phyloP scores from a whole-genome alignment of 1,284 basidiomycete species.

The Ganoderma leucocontextum region DNA sequence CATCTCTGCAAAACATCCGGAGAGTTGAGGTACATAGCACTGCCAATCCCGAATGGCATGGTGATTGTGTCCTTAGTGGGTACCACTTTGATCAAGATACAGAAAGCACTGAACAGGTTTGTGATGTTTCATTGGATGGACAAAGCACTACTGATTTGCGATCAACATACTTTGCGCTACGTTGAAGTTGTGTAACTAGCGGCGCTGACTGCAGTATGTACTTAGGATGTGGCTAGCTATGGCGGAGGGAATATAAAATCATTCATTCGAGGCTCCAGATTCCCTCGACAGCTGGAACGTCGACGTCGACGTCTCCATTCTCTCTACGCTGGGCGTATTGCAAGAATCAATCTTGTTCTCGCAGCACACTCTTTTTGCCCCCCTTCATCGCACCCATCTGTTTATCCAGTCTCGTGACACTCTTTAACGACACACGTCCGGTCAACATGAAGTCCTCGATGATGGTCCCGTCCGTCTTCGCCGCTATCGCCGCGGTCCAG shows the following conservation, averaged over 20 bases:
- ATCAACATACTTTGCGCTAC: neutral
- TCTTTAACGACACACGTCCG: slow-evolving; percentile 13
- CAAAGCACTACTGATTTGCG: neutral
- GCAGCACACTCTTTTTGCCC: slow-evolving; percentile 5
- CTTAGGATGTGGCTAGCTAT: too few species aligned
- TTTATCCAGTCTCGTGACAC: slow-evolving; percentile 22
- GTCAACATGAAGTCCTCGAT: slow-evolving; percentile 40
- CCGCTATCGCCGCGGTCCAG: slow-evolving; percentile 46
- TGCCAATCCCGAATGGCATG: neutral
- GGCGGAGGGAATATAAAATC: slow-evolving; percentile 20
- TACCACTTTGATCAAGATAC: neutral
- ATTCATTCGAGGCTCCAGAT: neutral
- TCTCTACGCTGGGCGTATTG: slow-evolving; percentile 37
- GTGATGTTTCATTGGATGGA: neutral
- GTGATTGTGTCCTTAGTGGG: neutral
- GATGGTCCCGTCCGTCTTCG: slow-evolving; percentile 43
- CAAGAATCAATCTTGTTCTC: slow-evolving; percentile 26
- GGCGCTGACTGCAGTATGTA: too few species aligned
- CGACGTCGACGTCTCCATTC: too few species aligned
- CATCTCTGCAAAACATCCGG: neutral
- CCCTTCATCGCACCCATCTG: slow-evolving; percentile 21
- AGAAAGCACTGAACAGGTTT: neutral
- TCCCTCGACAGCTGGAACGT: slow-evolving; percentile 33
- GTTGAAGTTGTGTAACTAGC: neutral
- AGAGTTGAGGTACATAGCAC: neutral